Evolutionary conservation across 2,329 filamentous ascomycete genomes (phyloP).

Genomic region (Coleophoma eucalyptorum): DNA sequence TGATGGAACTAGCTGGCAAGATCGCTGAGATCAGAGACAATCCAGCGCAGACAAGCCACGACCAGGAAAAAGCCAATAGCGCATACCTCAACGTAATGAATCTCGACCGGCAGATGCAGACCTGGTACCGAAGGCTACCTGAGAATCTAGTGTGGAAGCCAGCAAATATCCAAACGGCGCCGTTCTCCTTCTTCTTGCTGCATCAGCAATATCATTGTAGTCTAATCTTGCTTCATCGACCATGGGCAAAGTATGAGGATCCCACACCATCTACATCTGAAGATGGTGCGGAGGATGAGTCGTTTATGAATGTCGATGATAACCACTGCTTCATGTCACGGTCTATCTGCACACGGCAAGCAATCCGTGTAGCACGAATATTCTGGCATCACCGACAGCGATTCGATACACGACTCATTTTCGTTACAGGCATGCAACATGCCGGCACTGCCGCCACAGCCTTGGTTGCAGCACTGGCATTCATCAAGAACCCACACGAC

Average conservation of each 20-base stretch:
- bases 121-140: slow-evolving; percentile 49
- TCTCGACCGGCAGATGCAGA: slow-evolving; percentile 48
- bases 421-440: slow-evolving; percentile 47
- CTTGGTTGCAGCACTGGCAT: slow-evolving; percentile 44
- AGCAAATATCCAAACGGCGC: slow-evolving; percentile 45
- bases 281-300: slow-evolving; percentile 12
- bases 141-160: slow-evolving; percentile 44
- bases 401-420: slow-evolving; percentile 47
- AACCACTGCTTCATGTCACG: slow-evolving; percentile 42
- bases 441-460: slow-evolving; percentile 50
- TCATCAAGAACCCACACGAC: slow-evolving; percentile 30
- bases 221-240: slow-evolving; percentile 48
- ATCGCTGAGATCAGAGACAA: slow-evolving; percentile 40
- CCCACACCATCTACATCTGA: slow-evolving; percentile 26
- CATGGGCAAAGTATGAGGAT: slow-evolving; percentile 46
- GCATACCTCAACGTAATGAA: slow-evolving; percentile 46
- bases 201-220: slow-evolving; percentile 53
- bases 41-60: slow-evolving; percentile 25
- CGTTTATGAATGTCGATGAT: slow-evolving; percentile 29
- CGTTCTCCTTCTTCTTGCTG: slow-evolving; percentile 47
- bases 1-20: slow-evolving; percentile 52
- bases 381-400: slow-evolving; percentile 52
- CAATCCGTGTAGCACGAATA: slow-evolving; percentile 47
- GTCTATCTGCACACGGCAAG: slow-evolving; percentile 50
- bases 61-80: slow-evolving; percentile 34